phyloP scores from a whole-genome alignment of 768 basidiomycete genomes.

The Cystofilobasidium bisporidii region DNA sequence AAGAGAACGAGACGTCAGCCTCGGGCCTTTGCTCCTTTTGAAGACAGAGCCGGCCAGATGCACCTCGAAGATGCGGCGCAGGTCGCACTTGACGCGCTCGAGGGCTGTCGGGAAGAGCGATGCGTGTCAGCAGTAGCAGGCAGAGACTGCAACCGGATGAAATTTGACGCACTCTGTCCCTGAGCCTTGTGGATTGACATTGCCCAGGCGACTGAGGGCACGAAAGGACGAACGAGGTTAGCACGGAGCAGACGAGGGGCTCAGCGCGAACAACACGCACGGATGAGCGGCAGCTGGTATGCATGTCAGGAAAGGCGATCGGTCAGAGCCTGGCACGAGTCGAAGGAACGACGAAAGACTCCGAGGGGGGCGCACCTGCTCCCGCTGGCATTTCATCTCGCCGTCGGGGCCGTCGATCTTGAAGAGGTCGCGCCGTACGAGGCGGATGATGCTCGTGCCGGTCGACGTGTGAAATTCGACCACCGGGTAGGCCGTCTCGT shows the following conservation, averaged over 20 bases:
- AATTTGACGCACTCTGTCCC: constrained; percentile 55
- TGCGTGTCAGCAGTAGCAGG: neutral
- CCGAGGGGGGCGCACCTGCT: constrained; percentile 63
- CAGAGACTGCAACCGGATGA: neutral
- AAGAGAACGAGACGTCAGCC: neutral
- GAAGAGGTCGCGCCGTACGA: constrained; percentile 65
- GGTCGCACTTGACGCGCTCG: constrained; percentile 85
- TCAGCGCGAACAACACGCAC: constrained; percentile 1
- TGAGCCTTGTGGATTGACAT: constrained; percentile 96
- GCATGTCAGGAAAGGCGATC: neutral
- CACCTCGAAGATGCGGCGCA: constrained; percentile 76
- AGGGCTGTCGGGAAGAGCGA: constrained; percentile 44
- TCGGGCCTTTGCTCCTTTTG: neutral
- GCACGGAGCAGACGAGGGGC: neutral
- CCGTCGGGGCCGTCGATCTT: constrained; percentile 82
- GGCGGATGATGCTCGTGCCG: constrained; percentile 41
- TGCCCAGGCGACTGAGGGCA: constrained; percentile 62
- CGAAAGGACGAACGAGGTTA: neutral
- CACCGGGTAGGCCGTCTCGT: constrained; percentile 57
- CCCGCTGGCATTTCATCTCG: constrained; percentile 66
- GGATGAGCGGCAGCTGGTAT: constrained; percentile 66
- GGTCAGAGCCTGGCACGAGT: too few species aligned
- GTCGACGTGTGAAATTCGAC: constrained; percentile 57
- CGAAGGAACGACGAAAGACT: too few species aligned
- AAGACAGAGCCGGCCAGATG: neutral